A percentile compares a stretch with the other conserved stretches of the same genome.
Evolutionary conservation across 1,284 basidiomycete species (phyloP).

Genomic region (Heterobasidion occidentale): DNA sequence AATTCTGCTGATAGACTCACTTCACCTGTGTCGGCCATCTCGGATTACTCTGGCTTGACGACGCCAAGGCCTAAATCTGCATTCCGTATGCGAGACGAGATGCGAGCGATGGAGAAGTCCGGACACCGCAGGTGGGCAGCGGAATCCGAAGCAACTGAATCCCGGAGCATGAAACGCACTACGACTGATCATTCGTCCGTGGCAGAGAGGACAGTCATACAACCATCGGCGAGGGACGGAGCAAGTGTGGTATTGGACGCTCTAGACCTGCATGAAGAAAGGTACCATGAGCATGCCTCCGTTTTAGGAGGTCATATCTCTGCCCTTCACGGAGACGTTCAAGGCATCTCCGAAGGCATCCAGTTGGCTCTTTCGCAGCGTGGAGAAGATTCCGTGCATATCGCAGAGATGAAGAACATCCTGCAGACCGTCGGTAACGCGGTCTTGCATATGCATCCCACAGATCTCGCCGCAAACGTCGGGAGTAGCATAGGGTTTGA

Average conservation of each 20-base stretch:
- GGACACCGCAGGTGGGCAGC: background rate
- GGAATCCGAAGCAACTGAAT: background rate
- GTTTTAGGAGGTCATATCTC: conserved; percentile 26
- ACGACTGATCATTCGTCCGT: background rate
- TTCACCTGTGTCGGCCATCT: conserved; percentile 8
- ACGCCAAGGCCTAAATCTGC: conserved; percentile 9
- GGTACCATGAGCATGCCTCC: conserved; percentile 27
- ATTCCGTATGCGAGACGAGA: conserved; percentile 12
- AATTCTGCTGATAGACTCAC: background rate
- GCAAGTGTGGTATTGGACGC: conserved; percentile 19
- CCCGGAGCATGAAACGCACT: background rate
- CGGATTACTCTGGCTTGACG: background rate
- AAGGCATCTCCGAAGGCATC: conserved; percentile 20
- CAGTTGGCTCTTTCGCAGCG: conserved; percentile 7
- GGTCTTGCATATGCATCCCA: background rate
- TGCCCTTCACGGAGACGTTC: conserved; percentile 28
- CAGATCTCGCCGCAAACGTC: too few relatives aligned
- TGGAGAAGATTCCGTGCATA: conserved; percentile 5
- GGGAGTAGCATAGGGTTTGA: background rate
- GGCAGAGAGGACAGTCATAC: background rate
- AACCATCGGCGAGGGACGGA: conserved; percentile 1
- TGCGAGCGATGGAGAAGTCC: conserved; percentile 4
- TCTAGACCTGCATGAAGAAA: conserved; percentile 28
- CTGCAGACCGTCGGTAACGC: conserved; percentile 4
- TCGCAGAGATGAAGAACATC: conserved; percentile 10